Conservation (phyloP, 2,329 filamentous ascomycete species). For the Colletotrichum cuscutae region DNA sequence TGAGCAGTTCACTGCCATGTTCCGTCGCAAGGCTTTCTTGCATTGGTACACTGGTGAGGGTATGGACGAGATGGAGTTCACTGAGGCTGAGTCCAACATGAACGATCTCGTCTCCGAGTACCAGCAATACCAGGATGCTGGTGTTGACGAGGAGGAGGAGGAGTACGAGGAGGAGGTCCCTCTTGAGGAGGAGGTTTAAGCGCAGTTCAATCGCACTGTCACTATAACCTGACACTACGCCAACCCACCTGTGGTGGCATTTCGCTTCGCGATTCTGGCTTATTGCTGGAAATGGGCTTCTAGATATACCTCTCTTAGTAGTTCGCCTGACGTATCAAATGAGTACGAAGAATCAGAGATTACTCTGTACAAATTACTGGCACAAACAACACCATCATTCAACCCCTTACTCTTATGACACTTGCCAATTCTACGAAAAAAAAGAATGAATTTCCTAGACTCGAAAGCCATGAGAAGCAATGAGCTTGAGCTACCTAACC, state of each 20-base stretch:
- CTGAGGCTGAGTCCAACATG: conserved; percentile 99
- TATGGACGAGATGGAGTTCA: conserved; percentile 99
- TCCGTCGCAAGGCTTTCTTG: conserved; percentile 99
- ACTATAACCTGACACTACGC: conserved; percentile 1
- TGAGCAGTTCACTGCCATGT: conserved; percentile 99
- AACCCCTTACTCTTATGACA: not conserved
- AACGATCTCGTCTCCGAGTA: conserved; percentile 99
- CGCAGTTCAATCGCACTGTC: not conserved
- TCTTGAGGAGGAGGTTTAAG: conserved; percentile 75
- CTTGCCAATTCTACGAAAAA: not conserved
- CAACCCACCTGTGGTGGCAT: conserved; percentile 30
- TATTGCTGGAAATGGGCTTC: conserved; percentile 43
- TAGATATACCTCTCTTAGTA: conserved; percentile 53
- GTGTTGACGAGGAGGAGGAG: conserved; percentile 96
- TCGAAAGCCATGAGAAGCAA: too few species aligned
- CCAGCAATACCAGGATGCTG: conserved; percentile 99
- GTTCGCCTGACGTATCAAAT: conserved; percentile 45
- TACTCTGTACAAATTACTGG: conserved; percentile 29
- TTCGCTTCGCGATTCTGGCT: conserved; percentile 41
- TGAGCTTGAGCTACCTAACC: not conserved
- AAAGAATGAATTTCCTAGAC: too few species aligned
- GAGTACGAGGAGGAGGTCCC: conserved; percentile 90
- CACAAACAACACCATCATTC: not conserved
- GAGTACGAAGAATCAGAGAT: conserved; percentile 43
- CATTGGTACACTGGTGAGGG: conserved; percentile 99